These are phyloP conservation scores for Colletotrichum tofieldiae DNA, from an alignment of 2,329 filamentous ascomycete genomes.

Conservation along the genomic window DNA sequence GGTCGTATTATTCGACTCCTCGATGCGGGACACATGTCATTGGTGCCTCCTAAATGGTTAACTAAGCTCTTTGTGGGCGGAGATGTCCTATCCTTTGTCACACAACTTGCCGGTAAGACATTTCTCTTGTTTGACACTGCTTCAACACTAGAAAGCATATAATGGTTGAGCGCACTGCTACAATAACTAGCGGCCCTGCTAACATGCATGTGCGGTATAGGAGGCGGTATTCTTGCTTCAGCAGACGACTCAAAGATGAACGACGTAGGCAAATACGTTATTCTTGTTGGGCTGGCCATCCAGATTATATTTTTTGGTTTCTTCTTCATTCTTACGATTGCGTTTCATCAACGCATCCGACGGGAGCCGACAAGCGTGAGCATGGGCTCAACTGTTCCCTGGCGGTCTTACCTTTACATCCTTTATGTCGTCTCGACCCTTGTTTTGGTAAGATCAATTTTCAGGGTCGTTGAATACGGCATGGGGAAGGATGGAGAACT, in stretches of 20 bases:
- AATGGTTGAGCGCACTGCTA: too few relatives aligned
- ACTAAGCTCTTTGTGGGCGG: too few relatives aligned
- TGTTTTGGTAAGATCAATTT: constrained; percentile 62
- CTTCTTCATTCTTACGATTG: constrained; percentile 62
- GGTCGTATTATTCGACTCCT: too few relatives aligned
- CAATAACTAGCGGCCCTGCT: too few relatives aligned
- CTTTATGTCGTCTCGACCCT: constrained; percentile 53
- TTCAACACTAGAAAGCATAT: too few relatives aligned
- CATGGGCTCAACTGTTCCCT: constrained; percentile 41
- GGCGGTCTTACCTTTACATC: constrained; percentile 49
- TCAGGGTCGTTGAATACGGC: constrained; percentile 63
- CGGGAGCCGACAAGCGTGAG: constrained; percentile 42
- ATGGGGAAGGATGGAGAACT: constrained; percentile 58
- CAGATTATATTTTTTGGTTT: constrained; percentile 49
- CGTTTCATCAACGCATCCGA: constrained; percentile 57
- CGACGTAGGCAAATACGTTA: neutral
- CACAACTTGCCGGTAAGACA: too few relatives aligned
- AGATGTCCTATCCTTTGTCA: too few relatives aligned
- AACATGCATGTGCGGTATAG: too few relatives aligned
- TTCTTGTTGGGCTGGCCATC: neutral
- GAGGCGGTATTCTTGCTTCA: too few relatives aligned
- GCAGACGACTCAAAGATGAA: neutral
- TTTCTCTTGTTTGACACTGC: too few relatives aligned
- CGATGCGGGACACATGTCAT: too few relatives aligned
- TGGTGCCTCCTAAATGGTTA: too few relatives aligned